phyloP scores from a whole-genome alignment of 495 filamentous ascomycete species.

The Emericellopsis terricola region DNA sequence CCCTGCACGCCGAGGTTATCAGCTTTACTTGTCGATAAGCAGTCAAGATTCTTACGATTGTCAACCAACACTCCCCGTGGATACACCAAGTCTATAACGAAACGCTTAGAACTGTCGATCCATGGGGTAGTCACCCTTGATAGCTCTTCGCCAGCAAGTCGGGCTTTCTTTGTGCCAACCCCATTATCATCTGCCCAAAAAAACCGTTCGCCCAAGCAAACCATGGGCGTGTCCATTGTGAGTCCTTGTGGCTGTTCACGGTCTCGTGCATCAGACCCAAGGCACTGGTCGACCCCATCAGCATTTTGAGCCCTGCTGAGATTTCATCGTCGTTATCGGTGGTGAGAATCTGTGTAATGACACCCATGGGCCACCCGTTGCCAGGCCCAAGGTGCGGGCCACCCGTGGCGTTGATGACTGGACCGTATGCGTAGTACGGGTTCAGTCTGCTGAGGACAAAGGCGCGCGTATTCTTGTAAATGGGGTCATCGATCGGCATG shows the following conservation, averaged over 20 bases:
- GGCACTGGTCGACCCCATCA: conserved; percentile 35
- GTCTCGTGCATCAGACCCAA: conserved; percentile 24
- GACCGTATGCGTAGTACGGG: conserved; percentile 40
- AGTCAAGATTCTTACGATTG: background rate
- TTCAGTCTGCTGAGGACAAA: conserved; percentile 35
- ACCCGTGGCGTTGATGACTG: conserved; percentile 44
- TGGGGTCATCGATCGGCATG: conserved; percentile 22
- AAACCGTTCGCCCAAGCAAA: conserved; percentile 43
- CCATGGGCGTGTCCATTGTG: conserved; percentile 33
- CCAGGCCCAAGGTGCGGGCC: conserved; percentile 34
- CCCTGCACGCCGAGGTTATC: too few relatives aligned
- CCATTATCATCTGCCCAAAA: conserved; percentile 38
- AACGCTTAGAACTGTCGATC: too few relatives aligned
- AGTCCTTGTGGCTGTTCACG: conserved; percentile 12
- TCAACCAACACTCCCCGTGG: background rate
- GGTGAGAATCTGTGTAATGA: conserved; percentile 32
- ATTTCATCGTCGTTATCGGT: conserved; percentile 35
- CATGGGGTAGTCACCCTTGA: too few relatives aligned
- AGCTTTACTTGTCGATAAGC: too few relatives aligned
- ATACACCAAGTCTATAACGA: background rate
- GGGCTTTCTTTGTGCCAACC: conserved; percentile 29
- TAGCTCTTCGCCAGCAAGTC: conserved; percentile 13
- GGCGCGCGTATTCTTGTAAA: conserved; percentile 36
- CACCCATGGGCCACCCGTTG: conserved; percentile 39
- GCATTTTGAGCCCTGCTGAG: conserved; percentile 23